phyloP scores from a whole-genome alignment of 164 flowering plant genomes.

The Chimonanthus salicifolius region DNA sequence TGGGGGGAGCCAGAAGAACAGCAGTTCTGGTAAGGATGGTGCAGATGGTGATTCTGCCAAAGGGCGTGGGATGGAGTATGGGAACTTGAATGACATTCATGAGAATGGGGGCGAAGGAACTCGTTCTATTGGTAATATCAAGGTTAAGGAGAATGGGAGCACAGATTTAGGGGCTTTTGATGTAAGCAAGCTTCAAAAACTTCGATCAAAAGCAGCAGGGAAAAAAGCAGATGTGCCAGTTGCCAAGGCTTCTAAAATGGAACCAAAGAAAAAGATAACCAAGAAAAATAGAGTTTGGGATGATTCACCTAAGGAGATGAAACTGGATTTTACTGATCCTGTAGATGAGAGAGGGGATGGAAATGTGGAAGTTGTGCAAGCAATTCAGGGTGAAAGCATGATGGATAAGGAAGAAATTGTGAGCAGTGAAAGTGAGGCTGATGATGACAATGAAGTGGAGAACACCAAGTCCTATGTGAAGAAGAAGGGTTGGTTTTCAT shows the following conservation, averaged over 20 bases:
- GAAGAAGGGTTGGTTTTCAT: slow-evolving; percentile 94
- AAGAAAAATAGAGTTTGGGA: slow-evolving; percentile 95
- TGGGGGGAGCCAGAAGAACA: slow-evolving; percentile 39
- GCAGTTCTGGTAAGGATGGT: slow-evolving; percentile 41
- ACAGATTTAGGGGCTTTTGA: slow-evolving; percentile 75
- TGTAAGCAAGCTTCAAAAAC: slow-evolving; percentile 77
- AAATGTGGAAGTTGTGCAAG: slow-evolving; percentile 38
- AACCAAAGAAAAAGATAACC: slow-evolving; percentile 62
- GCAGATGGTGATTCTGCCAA: slow-evolving; percentile 46
- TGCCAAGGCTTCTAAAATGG: slow-evolving; percentile 55
- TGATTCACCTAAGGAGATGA: slow-evolving; percentile 56
- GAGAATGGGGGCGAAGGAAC: slow-evolving; percentile 21
- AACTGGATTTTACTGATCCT: slow-evolving; percentile 86
- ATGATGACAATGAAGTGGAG: slow-evolving; percentile 50
- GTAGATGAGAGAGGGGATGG: slow-evolving; percentile 56
- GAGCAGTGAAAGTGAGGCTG: slow-evolving; percentile 81
- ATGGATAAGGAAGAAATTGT: slow-evolving; percentile 86
- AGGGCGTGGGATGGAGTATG: slow-evolving; percentile 45
- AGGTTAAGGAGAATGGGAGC: slow-evolving; percentile 50
- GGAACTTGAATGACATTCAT: slow-evolving; percentile 35
- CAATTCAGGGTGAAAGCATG: slow-evolving; percentile 78
- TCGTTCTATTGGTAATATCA: slow-evolving; percentile 22
- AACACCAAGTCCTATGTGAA: slow-evolving; percentile 41
- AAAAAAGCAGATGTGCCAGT: slow-evolving; percentile 57
- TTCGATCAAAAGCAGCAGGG: slow-evolving; percentile 53